Evolutionary conservation across 2,329 filamentous ascomycete genomes (phyloP).

Genomic region (Zymoseptoria pseudotritici): DNA sequence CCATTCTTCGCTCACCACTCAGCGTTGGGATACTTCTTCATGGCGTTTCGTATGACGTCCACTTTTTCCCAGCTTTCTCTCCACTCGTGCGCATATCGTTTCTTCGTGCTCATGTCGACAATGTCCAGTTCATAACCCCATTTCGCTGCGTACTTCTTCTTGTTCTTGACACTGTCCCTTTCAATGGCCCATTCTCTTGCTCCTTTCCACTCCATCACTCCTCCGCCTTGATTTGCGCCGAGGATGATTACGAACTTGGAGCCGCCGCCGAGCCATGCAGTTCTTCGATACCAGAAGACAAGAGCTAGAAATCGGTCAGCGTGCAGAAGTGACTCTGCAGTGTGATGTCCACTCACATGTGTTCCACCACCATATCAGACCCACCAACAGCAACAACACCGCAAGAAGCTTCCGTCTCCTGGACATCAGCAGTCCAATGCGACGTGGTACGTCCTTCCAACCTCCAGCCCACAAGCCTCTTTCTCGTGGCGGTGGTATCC

Average conservation of each 20-base stretch:
- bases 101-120: slow-evolving; percentile 98
- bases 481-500: slow-evolving; percentile 6
- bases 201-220: slow-evolving; percentile 99
- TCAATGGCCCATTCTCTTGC: slow-evolving; percentile 97
- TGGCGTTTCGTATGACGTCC: slow-evolving; percentile 77
- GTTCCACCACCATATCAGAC: slow-evolving; percentile 20
- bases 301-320: slow-evolving; percentile 40
- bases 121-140: slow-evolving; percentile 97
- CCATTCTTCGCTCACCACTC: slow-evolving; percentile 64
- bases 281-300: slow-evolving; percentile 59
- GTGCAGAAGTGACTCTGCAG: background rate
- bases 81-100: slow-evolving; percentile 98
- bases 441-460: slow-evolving; percentile 18
- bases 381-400: slow-evolving; percentile 18
- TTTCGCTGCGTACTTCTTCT: slow-evolving; percentile 73
- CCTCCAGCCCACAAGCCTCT: background rate
- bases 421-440: slow-evolving; percentile 23
- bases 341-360: slow-evolving; percentile 18
- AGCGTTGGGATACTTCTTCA: slow-evolving; percentile 89
- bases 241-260: slow-evolving; percentile 90
- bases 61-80: slow-evolving; percentile 99
- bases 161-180: slow-evolving; percentile 90
- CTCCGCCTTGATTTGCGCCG: slow-evolving; percentile 87
- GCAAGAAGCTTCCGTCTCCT: slow-evolving; percentile 24
- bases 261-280: slow-evolving; percentile 69